A percentile compares a stretch with the other conserved stretches of the same genome.
Evolutionary conservation across 495 filamentous ascomycete species (phyloP).

Genomic region (Staphylotrichum longicolle): DNA sequence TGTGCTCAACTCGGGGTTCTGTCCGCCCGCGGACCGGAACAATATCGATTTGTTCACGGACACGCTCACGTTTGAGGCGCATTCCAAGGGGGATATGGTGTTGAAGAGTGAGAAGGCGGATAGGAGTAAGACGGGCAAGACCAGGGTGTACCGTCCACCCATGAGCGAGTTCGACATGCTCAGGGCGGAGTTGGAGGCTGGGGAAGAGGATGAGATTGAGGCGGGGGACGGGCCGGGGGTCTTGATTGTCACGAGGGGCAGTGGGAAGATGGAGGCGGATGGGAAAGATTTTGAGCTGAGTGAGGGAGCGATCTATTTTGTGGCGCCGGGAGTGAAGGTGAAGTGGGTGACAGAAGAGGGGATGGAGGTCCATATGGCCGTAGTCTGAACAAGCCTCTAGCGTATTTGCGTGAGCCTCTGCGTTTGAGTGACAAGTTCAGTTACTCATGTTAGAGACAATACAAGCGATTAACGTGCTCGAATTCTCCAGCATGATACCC

Average conservation of each 20-base stretch:
- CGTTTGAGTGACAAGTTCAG: too few species aligned
- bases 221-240: conserved; percentile 62
- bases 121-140: conserved; percentile 57
- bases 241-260: conserved; percentile 61
- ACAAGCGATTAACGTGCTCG: too few species aligned
- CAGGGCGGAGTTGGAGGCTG: conserved; percentile 53
- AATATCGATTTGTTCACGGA: conserved; percentile 60
- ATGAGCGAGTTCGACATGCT: conserved; percentile 73
- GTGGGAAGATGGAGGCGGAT: conserved; percentile 56
- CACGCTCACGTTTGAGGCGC: conserved; percentile 61
- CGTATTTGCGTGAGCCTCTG: too few species aligned
- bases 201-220: conserved; percentile 58
- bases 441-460: too few species aligned
- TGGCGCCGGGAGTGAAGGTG: conserved; percentile 58
- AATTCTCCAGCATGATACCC: too few species aligned
- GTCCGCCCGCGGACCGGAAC: conserved; percentile 61
- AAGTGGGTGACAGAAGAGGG: conserved; percentile 49
- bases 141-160: conserved; percentile 60
- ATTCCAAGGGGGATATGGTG: conserved; percentile 52
- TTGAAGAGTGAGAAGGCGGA: conserved; percentile 49
- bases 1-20: conserved; percentile 74
- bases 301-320: conserved; percentile 67
- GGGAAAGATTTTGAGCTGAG: conserved; percentile 53
- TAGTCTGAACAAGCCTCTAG: conserved; percentile 18
- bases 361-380: conserved; percentile 55